phyloP scores from a whole-genome alignment of 768 basidiomycete species.

The Russula griseocarnosa region DNA sequence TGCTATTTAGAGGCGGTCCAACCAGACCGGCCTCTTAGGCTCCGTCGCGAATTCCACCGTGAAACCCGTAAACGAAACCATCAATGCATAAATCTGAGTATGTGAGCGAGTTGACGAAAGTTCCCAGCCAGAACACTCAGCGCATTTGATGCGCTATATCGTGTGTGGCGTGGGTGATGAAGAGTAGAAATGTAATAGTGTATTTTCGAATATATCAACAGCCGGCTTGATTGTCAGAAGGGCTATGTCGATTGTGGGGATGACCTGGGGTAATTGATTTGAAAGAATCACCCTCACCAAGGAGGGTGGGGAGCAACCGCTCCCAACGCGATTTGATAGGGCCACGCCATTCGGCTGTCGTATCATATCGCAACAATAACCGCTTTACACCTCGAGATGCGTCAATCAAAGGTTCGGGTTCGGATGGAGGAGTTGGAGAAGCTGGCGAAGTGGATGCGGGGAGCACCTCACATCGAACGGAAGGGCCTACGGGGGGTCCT shows the following conservation, averaged over 20 bases:
- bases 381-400: conserved; percentile 2
- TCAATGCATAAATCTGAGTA: background rate
- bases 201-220: background rate
- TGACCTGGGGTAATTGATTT: conserved; percentile 29
- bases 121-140: no score
- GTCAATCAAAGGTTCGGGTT: background rate
- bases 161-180: background rate
- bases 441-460: background rate
- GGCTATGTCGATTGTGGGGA: background rate
- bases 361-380: no score
- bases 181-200: background rate
- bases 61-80: background rate
- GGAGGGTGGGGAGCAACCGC: no score
- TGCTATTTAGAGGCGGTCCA: background rate
- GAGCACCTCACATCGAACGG: background rate
- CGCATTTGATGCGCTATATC: no score
- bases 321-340: no score
- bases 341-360: no score
- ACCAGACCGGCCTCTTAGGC: background rate
- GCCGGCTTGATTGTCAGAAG: background rate
- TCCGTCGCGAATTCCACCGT: background rate
- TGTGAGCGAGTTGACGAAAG: background rate
- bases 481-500: background rate
- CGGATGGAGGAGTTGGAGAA: background rate
- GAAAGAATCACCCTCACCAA: background rate